A percentile compares a stretch with the other conserved stretches of the same genome.
Conservation (phyloP, 768 basidiomycete genomes). For the Russula sp. region DNA sequence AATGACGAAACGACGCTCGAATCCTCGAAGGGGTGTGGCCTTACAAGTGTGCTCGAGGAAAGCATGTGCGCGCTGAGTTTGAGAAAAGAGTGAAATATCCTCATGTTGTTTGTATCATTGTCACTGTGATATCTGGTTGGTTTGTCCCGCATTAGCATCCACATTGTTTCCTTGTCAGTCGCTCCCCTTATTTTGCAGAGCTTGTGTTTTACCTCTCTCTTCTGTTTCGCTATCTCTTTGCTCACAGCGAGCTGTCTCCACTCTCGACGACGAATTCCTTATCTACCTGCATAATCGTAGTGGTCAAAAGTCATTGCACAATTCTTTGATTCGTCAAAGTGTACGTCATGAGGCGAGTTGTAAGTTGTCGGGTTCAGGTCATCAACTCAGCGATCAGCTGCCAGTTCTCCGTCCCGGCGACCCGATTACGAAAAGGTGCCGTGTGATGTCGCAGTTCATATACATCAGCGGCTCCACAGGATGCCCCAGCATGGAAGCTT, state of each 20-base stretch:
- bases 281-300: constrained; percentile 24
- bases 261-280: constrained; percentile 12
- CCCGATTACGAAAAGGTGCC: not conserved
- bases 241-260: not conserved
- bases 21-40: constrained; percentile 8
- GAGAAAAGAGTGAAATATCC: constrained; percentile 43
- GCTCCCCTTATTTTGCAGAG: constrained; percentile 5
- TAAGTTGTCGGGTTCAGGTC: not conserved
- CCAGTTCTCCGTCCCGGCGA: not conserved
- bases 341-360: not conserved
- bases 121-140: constrained; percentile 12
- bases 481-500: not conserved
- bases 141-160: constrained; percentile 20
- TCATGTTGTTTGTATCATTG: constrained; percentile 5
- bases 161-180: constrained; percentile 1
- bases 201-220: not conserved
- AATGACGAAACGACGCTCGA: constrained; percentile 7
- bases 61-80: constrained; percentile 64
- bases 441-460: too few species aligned
- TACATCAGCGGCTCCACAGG: not conserved
- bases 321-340: constrained; percentile 1
- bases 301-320: constrained; percentile 2
- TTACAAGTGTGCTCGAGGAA: constrained; percentile 49
- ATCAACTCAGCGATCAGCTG: too few species aligned
- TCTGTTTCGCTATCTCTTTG: constrained; percentile 2